These are phyloP conservation scores for Phycomyces blakesleeanus DNA, from an alignment of 192 early-diverging fungal species.

Conservation along the genomic window DNA sequence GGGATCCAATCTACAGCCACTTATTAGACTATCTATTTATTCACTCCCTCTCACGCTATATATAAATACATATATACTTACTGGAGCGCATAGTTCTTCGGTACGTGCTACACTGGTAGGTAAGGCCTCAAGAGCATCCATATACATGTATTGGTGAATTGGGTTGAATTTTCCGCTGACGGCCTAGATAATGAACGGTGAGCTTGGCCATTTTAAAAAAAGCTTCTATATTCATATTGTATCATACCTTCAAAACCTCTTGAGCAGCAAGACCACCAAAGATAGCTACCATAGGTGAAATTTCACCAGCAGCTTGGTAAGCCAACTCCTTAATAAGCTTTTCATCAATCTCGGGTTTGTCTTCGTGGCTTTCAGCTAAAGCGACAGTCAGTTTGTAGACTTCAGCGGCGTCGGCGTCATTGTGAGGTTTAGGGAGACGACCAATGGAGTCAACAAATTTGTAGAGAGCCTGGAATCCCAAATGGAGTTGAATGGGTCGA, in stretches of 20 bases:
- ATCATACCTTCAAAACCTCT: slow-evolving; percentile 86
- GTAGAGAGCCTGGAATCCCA: slow-evolving; percentile 95
- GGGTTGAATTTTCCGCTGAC: slow-evolving; percentile 95
- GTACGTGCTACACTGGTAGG: slow-evolving; percentile 62
- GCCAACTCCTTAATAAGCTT: slow-evolving; percentile 84
- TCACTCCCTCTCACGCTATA: neutral
- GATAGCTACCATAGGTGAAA: slow-evolving; percentile 94
- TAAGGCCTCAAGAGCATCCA: slow-evolving; percentile 95
- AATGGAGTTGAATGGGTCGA: slow-evolving; percentile 85
- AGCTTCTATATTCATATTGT: too few species aligned
- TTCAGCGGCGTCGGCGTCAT: slow-evolving; percentile 81
- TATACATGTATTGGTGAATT: slow-evolving; percentile 89
- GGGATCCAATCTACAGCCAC: slow-evolving; percentile 58
- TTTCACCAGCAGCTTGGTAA: slow-evolving; percentile 84
- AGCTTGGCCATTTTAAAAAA: neutral
- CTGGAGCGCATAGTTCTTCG: slow-evolving; percentile 73
- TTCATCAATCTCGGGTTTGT: slow-evolving; percentile 79
- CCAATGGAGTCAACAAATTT: slow-evolving; percentile 65
- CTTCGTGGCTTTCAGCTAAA: slow-evolving; percentile 63
- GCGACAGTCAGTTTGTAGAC: slow-evolving; percentile 69
- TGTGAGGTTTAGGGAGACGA: slow-evolving; percentile 78
- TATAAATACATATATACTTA: slow-evolving; percentile 18
- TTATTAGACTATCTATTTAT: too few species aligned
- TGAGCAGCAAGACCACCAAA: slow-evolving; percentile 96
- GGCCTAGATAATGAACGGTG: slow-evolving; percentile 20